Evolutionary conservation across 139 green algal species (phyloP).

Genomic region (Tetradesmus lagerheimii): DNA sequence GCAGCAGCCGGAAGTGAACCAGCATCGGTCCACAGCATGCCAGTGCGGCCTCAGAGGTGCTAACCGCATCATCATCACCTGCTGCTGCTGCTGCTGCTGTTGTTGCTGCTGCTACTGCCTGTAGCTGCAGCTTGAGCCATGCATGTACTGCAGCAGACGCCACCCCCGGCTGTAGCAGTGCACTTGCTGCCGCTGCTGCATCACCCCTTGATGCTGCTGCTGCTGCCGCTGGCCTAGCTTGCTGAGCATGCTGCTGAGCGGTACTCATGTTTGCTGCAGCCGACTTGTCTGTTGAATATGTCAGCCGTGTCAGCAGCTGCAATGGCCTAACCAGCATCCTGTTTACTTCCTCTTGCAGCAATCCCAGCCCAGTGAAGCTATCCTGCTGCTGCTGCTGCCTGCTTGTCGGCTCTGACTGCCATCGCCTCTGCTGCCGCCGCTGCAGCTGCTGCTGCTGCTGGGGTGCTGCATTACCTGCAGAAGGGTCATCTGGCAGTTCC

Average conservation of each 20-base stretch:
- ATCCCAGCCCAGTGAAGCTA: slow-evolving; percentile 15
- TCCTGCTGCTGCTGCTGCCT: slow-evolving; percentile 12
- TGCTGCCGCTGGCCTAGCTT: not conserved
- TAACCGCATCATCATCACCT: not conserved
- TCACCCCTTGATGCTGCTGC: not conserved
- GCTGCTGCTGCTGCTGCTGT: slow-evolving; percentile 29
- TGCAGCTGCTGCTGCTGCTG: slow-evolving; percentile 11
- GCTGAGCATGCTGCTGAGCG: not conserved
- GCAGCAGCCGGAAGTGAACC: slow-evolving; percentile 26
- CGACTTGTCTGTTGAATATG: not conserved
- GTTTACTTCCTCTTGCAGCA: not conserved
- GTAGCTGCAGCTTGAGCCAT: slow-evolving; percentile 39
- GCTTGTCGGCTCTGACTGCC: not conserved
- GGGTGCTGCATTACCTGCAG: not conserved
- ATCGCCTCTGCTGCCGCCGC: slow-evolving; percentile 1
- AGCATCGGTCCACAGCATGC: slow-evolving; percentile 12
- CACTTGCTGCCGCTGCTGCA: not conserved
- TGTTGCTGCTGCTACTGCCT: slow-evolving; percentile 1
- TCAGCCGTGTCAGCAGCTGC: slow-evolving; percentile 14
- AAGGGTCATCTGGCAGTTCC: not conserved
- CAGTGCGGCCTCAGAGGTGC: not conserved
- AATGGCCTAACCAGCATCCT: not conserved
- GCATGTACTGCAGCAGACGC: not conserved
- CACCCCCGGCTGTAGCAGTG: slow-evolving; percentile 10
- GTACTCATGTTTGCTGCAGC: not conserved